A percentile compares a stretch with the other conserved stretches of the same genome.
Conservation (phyloP, 148 eudicot species). For the Cornus suecica region DNA sequence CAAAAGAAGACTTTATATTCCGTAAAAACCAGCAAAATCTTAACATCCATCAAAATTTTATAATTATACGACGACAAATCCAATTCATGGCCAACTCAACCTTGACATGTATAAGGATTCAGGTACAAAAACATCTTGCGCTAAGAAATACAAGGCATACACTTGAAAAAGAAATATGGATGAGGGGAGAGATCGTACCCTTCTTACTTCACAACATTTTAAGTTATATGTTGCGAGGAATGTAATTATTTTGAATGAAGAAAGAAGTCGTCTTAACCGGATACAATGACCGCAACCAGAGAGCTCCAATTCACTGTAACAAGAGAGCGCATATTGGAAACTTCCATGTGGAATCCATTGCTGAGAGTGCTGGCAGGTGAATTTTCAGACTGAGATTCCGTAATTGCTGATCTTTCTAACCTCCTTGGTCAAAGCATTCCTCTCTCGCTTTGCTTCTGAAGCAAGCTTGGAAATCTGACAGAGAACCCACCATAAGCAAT, state of each 20-base stretch:
- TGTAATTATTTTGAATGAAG: background rate
- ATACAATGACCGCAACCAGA: background rate
- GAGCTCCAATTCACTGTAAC: background rate
- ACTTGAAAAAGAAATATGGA: background rate
- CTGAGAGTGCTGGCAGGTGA: background rate
- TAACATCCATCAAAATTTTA: background rate
- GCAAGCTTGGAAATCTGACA: constrained; percentile 60
- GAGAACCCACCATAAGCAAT: constrained; percentile 7
- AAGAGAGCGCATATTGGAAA: background rate
- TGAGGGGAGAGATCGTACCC: no score
- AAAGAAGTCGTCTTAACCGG: constrained; percentile 4
- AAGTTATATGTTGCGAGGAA: background rate
- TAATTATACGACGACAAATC: background rate
- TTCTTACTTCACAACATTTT: no score
- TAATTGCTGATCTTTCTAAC: constrained; percentile 80
- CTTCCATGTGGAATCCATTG: background rate
- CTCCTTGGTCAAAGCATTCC: constrained; percentile 60
- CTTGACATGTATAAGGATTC: background rate
- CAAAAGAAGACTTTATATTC: background rate
- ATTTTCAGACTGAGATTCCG: constrained; percentile 71
- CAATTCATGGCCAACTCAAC: background rate
- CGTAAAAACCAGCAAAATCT: no score
- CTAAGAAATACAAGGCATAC: no score
- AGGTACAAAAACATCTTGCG: background rate
- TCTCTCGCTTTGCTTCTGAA: constrained; percentile 64